Percentiles rank a stretch among this genome's conserved stretches.
Conservation (phyloP, 768 basidiomycete species). For the Leccinum broughii region DNA sequence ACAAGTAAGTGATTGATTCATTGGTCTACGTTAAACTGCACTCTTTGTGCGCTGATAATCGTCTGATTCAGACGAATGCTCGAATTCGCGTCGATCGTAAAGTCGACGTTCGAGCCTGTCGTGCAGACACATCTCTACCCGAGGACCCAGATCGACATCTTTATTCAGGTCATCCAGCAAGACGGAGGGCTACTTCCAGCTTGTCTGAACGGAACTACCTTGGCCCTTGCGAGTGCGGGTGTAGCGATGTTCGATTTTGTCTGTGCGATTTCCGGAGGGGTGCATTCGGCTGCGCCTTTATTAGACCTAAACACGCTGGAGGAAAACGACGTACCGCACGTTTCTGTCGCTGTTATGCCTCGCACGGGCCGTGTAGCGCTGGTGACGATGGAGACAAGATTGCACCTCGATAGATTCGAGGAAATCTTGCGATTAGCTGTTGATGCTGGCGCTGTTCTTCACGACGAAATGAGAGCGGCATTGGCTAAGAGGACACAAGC, state of each 20-base stretch:
- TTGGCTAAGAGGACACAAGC: slow-evolving; percentile 61
- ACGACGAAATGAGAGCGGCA: slow-evolving; percentile 79
- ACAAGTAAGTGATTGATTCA: slow-evolving; percentile 65
- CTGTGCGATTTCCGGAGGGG: slow-evolving; percentile 50
- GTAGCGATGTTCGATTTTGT: slow-evolving; percentile 66
- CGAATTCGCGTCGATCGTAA: slow-evolving; percentile 84
- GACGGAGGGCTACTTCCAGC: slow-evolving; percentile 92
- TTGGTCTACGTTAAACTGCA: not conserved
- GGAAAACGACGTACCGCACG: slow-evolving; percentile 86
- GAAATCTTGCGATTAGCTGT: slow-evolving; percentile 81
- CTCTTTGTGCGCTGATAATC: slow-evolving; percentile 4
- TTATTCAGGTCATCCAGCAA: slow-evolving; percentile 88
- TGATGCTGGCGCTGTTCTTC: slow-evolving; percentile 75
- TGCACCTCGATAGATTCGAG: slow-evolving; percentile 90
- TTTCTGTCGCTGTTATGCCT: slow-evolving; percentile 90
- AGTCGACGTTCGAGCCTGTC: slow-evolving; percentile 95
- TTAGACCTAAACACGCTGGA: slow-evolving; percentile 88
- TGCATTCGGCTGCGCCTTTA: slow-evolving; percentile 77
- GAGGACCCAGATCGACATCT: slow-evolving; percentile 92
- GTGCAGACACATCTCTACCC: slow-evolving; percentile 90
- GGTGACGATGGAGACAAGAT: slow-evolving; percentile 90
- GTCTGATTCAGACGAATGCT: slow-evolving; percentile 64
- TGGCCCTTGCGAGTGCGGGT: slow-evolving; percentile 88
- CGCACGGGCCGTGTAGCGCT: slow-evolving; percentile 81
- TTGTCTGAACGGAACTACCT: slow-evolving; percentile 92